Conservation (phyloP, 441 rosid species). For the Raphanus hybrid region DNA sequence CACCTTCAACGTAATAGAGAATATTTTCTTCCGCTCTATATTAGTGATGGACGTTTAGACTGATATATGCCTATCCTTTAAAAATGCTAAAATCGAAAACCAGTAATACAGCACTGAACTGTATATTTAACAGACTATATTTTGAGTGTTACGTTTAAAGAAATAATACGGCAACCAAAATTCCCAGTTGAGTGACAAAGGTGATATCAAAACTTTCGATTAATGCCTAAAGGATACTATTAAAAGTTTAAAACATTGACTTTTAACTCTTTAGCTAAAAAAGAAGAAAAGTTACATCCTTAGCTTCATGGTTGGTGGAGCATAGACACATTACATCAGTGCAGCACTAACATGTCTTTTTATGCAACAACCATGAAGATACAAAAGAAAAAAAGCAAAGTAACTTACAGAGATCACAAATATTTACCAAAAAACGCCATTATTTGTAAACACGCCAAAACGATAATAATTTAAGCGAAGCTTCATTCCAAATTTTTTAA, state of each 20-base stretch:
- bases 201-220: neutral
- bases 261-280: neutral
- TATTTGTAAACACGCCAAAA: neutral
- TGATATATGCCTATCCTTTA: neutral
- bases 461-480: neutral
- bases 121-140: neutral
- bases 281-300: neutral
- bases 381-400: neutral
- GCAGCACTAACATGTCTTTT: neutral
- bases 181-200: neutral
- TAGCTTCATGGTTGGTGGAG: neutral
- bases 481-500: neutral
- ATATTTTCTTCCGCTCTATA: neutral
- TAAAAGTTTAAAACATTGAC: neutral
- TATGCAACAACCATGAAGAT: neutral
- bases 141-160: no score
- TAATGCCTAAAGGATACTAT: neutral
- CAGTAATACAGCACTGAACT: neutral
- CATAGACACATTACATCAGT: constrained; percentile 20
- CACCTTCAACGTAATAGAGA: constrained; percentile 8
- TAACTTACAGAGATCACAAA: neutral
- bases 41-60: constrained; percentile 6
- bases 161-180: neutral
- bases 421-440: neutral
- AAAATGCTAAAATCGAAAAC: neutral